phyloP scores from a whole-genome alignment of 2,329 filamentous ascomycete genomes.

The Sporothrix schenckii region DNA sequence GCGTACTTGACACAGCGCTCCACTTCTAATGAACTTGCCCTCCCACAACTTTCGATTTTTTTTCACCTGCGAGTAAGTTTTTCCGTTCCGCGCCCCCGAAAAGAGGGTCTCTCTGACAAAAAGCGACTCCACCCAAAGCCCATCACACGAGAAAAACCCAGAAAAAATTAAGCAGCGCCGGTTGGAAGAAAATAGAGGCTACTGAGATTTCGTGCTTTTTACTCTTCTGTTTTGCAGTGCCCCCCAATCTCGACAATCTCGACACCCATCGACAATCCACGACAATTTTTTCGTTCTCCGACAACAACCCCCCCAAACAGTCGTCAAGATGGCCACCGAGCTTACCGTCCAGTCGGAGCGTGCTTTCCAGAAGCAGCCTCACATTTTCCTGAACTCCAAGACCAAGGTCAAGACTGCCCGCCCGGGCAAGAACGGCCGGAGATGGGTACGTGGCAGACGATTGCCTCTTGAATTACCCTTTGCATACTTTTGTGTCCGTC shows the following conservation, averaged over 20 bases:
- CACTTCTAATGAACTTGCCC: slow-evolving; percentile 30
- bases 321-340: slow-evolving; percentile 82
- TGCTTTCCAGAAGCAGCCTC: slow-evolving; percentile 99
- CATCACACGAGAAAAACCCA: slow-evolving; percentile 37
- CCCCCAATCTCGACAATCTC: slow-evolving; percentile 26
- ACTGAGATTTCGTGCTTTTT: slow-evolving; percentile 30
- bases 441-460: slow-evolving; percentile 53
- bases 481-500: neutral
- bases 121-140: slow-evolving; percentile 33
- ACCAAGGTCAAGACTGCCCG: slow-evolving; percentile 79
- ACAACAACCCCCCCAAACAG: slow-evolving; percentile 27
- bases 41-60: slow-evolving; percentile 36
- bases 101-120: slow-evolving; percentile 10
- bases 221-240: neutral
- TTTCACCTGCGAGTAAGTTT: slow-evolving; percentile 28
- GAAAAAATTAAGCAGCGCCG: slow-evolving; percentile 27
- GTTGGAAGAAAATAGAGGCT: slow-evolving; percentile 32
- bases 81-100: slow-evolving; percentile 30
- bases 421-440: slow-evolving; percentile 87
- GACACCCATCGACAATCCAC: slow-evolving; percentile 30
- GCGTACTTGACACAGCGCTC: neutral
- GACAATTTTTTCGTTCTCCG: slow-evolving; percentile 14
- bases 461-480: neutral
- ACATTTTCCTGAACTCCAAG: slow-evolving; percentile 99
- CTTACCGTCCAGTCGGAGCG: slow-evolving; percentile 99